phyloP scores from a whole-genome alignment of 371 early-diverging fungal species.

The Rhizopus delemar region DNA sequence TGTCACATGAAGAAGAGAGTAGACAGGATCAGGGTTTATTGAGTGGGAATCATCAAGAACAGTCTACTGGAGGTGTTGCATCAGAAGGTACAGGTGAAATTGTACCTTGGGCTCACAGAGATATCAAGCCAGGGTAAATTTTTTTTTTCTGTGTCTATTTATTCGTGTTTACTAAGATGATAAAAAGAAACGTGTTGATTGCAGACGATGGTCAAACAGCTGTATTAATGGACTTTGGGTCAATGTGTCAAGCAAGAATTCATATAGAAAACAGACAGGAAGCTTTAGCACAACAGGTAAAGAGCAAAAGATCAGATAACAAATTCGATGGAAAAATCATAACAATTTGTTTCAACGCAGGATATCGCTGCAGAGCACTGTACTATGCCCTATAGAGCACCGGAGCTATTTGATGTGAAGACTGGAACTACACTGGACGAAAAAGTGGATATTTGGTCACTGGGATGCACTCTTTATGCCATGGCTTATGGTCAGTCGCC shows the following conservation, averaged over 20 bases:
- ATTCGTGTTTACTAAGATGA: neutral
- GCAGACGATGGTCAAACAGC: conserved; percentile 70
- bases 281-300: conserved; percentile 66
- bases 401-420: conserved; percentile 82
- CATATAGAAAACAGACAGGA: conserved; percentile 59
- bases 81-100: conserved; percentile 15
- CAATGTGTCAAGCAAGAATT: conserved; percentile 61
- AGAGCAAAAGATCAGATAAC: conserved; percentile 1
- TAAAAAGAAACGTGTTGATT: conserved; percentile 54
- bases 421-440: conserved; percentile 61
- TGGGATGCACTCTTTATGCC: conserved; percentile 76
- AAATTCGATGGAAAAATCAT: neutral
- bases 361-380: conserved; percentile 76
- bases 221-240: conserved; percentile 81
- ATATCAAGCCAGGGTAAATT: conserved; percentile 77
- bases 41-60: conserved; percentile 15
- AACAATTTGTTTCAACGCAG: conserved; percentile 12
- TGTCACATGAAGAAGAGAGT: conserved; percentile 8
- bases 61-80: conserved; percentile 14
- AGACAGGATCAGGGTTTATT: conserved; percentile 9
- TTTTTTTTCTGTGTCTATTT: conserved; percentile 2
- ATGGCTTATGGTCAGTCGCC: conserved; percentile 77
- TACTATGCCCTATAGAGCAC: conserved; percentile 79
- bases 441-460: conserved; percentile 80
- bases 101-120: conserved; percentile 73